Conservation (phyloP, 2,329 filamentous ascomycete species). For the Ophiocordyceps camponoti-leonardi region DNA sequence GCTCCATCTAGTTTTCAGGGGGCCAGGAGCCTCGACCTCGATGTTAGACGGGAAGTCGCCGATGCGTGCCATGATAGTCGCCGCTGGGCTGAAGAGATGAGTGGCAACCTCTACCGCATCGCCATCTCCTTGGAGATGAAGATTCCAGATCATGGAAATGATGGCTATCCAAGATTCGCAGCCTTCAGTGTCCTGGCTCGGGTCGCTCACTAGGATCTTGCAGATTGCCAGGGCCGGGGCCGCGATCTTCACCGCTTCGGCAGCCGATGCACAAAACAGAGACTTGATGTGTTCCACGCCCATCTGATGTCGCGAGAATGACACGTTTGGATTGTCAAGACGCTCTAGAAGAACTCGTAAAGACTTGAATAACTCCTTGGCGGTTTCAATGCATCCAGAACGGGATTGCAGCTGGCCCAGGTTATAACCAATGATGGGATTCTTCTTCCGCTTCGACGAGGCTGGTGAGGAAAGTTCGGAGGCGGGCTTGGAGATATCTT, state of each 20-base stretch:
- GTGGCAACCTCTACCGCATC: slow-evolving; percentile 31
- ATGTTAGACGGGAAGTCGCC: slow-evolving; percentile 11
- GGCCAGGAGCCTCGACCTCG: slow-evolving; percentile 4
- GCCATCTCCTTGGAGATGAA: slow-evolving; percentile 31
- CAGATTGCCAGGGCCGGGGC: slow-evolving; percentile 29
- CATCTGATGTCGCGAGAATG: slow-evolving; percentile 26
- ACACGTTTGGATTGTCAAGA: slow-evolving; percentile 16
- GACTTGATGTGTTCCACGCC: slow-evolving; percentile 41
- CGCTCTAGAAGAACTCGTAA: slow-evolving; percentile 28
- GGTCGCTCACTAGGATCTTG: slow-evolving; percentile 15
- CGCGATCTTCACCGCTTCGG: slow-evolving; percentile 27
- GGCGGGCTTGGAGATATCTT: slow-evolving; percentile 30
- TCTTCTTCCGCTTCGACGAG: slow-evolving; percentile 29
- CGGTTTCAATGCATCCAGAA: slow-evolving; percentile 25
- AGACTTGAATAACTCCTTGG: slow-evolving; percentile 29
- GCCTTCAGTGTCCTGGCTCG: slow-evolving; percentile 16
- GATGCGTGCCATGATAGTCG: slow-evolving; percentile 22
- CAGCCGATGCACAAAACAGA: slow-evolving; percentile 31
- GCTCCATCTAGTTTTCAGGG: slow-evolving; percentile 21
- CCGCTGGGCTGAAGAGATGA: slow-evolving; percentile 22
- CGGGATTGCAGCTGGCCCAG: slow-evolving; percentile 21
- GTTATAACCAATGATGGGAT: slow-evolving; percentile 17
- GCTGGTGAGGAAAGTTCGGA: slow-evolving; percentile 9
- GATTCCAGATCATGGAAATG: slow-evolving; percentile 30
- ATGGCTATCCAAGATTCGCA: slow-evolving; percentile 29